These are phyloP conservation scores for Gynandropsis gynandra DNA, from an alignment of 345 rosid genomes.

Conservation along the genomic window DNA sequence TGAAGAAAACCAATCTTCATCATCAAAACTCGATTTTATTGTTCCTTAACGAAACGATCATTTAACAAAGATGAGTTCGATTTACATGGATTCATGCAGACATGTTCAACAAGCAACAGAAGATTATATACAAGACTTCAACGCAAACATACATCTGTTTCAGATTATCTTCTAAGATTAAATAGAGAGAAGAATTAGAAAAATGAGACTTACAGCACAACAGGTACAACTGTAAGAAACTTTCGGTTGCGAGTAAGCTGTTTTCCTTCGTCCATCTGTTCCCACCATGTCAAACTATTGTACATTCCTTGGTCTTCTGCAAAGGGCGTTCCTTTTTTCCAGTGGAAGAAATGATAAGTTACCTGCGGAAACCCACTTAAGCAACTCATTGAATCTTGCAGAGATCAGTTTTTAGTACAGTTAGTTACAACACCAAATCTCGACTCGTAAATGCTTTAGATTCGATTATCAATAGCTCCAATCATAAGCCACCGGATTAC, in stretches of 20 bases:
- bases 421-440: no score
- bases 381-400: constrained; percentile 8
- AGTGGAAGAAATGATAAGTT: constrained; percentile 93
- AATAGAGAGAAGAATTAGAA: no score
- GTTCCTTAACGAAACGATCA: not conserved
- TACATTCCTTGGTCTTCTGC: constrained; percentile 98
- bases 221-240: constrained; percentile 86
- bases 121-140: no score
- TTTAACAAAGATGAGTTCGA: not conserved
- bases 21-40: not conserved
- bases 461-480: no score
- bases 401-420: not conserved
- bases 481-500: no score
- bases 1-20: no score
- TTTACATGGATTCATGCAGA: not conserved
- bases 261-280: constrained; percentile 90
- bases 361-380: constrained; percentile 37
- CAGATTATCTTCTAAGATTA: not conserved
- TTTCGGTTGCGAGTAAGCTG: constrained; percentile 93
- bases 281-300: constrained; percentile 96
- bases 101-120: not conserved
- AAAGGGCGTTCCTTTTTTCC: constrained; percentile 99
- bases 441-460: no score
- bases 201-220: constrained; percentile 67
- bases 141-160: no score